phyloP scores from a whole-genome alignment of 1,139 yeast species.

The Pichia sp. region DNA sequence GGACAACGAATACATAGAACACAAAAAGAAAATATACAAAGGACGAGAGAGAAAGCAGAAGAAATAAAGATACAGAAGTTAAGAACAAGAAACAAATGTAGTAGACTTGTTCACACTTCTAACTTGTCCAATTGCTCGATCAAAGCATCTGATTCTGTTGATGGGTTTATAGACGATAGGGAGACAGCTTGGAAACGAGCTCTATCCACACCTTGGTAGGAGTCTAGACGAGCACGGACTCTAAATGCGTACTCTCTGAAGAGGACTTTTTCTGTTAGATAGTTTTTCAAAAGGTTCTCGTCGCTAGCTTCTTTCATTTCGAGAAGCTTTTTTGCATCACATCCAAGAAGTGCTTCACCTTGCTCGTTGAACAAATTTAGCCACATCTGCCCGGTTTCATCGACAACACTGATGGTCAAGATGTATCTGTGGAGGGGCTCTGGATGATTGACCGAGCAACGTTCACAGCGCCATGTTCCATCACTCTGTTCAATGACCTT shows the following conservation, averaged over 20 bases:
- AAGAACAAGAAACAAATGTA: conserved; percentile 1
- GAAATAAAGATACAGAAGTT: conserved; percentile 2
- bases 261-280: conserved; percentile 46
- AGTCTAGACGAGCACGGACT: conserved; percentile 77
- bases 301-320: conserved; percentile 45
- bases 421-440: conserved; percentile 79
- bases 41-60: neutral
- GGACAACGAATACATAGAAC: neutral
- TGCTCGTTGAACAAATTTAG: conserved; percentile 82
- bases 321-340: conserved; percentile 63
- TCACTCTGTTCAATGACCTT: conserved; percentile 73
- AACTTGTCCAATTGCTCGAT: conserved; percentile 45
- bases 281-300: conserved; percentile 44
- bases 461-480: conserved; percentile 90
- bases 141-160: conserved; percentile 59
- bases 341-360: conserved; percentile 65
- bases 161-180: conserved; percentile 53
- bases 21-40: conserved; percentile 2
- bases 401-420: conserved; percentile 66
- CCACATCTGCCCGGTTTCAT: conserved; percentile 82
- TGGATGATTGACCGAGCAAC: conserved; percentile 66
- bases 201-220: conserved; percentile 72
- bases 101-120: conserved; percentile 28
- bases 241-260: conserved; percentile 72
- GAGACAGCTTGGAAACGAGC: conserved; percentile 68